Base-by-base conservation (phyloP, 345 rosid genomes). In the Arabidopsis suecica region DNA sequence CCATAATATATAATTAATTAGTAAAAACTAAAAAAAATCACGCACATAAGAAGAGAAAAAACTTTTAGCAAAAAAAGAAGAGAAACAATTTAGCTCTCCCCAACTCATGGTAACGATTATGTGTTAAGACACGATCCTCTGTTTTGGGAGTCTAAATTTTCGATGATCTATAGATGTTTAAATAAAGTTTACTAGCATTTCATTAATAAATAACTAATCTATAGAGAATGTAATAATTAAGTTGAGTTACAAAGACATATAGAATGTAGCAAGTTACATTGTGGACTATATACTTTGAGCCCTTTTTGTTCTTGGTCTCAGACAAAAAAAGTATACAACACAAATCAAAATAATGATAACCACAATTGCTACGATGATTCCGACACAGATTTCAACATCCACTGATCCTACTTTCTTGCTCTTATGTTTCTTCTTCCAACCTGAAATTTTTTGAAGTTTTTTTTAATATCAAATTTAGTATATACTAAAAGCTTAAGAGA, bases 191-290 rank as follows among this genome's bases (percentile, higher is more conserved):
- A 1, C 25, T 28, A 30, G 30, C 47, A 32, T 12, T 11, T 32
- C 2, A 47, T 33, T 28, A 38, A n/a, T 38, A 9, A 25, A 16
- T 11, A 61, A 25, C 9, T 25, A 72, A 16, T 11, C 3, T 25
- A 28, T 11, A 6, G 9, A n/a, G 4, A 47, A 47, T 47, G 22
- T 47, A n/a, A 47, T 16, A 7, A 9, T 38, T 9, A 8, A 47
- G 51, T 6, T 47, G 9, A 7, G 22, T 47, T 14, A n/a, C 7
- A 38, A 38, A 38, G 10, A 38, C 2, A 2, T 8, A 13, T 33
- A 47, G 3, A 70, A 49, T n/a, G 7, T 37, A 22, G 6, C 47
- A 61, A 47, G 5, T 60, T 62, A 72, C 76, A 69, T 61, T 72
- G 51, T 50, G 14, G 18, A 44, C 13, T 59, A 37, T 41, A 16